Conservation (phyloP, 2,329 filamentous ascomycete genomes). For the Nothomitra cinnamomea region DNA sequence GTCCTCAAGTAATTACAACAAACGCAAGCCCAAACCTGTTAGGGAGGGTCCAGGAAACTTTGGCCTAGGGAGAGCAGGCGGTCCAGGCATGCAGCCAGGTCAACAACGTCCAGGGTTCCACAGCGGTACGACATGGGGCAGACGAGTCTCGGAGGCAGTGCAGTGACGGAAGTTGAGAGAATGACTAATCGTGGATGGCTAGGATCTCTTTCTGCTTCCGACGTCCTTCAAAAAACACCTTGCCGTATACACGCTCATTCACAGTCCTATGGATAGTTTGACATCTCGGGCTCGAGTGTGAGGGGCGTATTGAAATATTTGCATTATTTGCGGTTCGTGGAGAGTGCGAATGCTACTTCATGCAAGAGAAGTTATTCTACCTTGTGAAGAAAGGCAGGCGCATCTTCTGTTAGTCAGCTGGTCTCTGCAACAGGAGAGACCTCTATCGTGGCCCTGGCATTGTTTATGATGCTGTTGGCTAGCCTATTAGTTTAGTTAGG, state of each 20-base stretch:
- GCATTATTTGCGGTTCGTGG: neutral
- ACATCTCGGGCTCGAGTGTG: neutral
- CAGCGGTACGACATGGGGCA: neutral
- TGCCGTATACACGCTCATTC: neutral
- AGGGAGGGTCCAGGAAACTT: neutral
- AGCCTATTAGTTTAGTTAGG: slow-evolving; percentile 2
- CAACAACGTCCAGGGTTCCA: slow-evolving; percentile 1
- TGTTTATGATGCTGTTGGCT: slow-evolving; percentile 3
- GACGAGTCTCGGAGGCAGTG: slow-evolving; percentile 1
- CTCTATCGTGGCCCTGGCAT: neutral
- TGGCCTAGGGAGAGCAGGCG: neutral
- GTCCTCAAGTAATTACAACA: neutral
- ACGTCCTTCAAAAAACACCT: neutral
- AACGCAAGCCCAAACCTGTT: neutral
- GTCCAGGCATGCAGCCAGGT: neutral
- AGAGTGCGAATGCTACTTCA: neutral
- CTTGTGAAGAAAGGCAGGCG: slow-evolving; percentile 1
- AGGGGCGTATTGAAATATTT: neutral
- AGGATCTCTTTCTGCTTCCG: neutral
- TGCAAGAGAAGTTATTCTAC: neutral
- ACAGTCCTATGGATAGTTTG: slow-evolving; percentile 1
- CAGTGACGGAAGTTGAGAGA: neutral
- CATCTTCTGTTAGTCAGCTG: neutral
- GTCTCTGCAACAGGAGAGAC: neutral
- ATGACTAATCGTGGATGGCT: neutral